Base-by-base conservation (phyloP, 179 eudicot species). In the Pouteria campechiana region DNA sequence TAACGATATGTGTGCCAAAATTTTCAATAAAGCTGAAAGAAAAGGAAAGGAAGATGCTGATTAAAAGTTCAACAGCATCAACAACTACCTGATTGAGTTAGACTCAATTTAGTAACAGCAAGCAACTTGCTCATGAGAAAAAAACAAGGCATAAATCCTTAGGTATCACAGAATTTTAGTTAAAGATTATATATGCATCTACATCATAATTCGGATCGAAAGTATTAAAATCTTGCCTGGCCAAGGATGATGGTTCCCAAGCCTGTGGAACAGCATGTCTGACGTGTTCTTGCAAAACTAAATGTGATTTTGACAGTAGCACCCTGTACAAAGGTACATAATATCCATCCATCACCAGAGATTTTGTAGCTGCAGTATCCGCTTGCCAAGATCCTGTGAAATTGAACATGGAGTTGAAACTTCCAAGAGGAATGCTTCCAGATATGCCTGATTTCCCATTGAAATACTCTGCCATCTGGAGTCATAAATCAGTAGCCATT, bases 321-420 rank as follows among this genome's bases (percentile, higher is more conserved):
- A 90, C 76, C 48, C 12, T 71, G 53, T 57, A 79, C 45, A 90
- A 60, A 21, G 96, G 81, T 37, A 87, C 71, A 44, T 72, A 56
- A 55, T 63, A 64, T 33, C 99, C 99, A 52, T 66, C 63, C 94
- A 87, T 79, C 23, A 92, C 96, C 45, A 90, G 96, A 41, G 96
- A 82, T 63, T 90, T 90, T 32, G 99, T 82, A 37, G 83, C 67
- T 9, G 79, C 88, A 41, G 85, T 92, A 65, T 90, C 99, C 34
- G 72, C 72, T 69, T 73, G 92, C 96, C 83, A 65, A 41, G 60
- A 79, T n/a, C 96, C 96, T 48, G 82, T 90, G 63, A 86, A 87
- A 73, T 90, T 90, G 64, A 90, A 90, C 99, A 90, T 90, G 52
- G 99, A 80, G 57, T 90, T 90, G 54, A 90, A 87, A 74, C 92